Percentiles rank a stretch among this genome's conserved stretches.
These are phyloP conservation scores for Myriangium duriaei DNA, from an alignment of 2,329 filamentous ascomycete species.

Conservation along the genomic window DNA sequence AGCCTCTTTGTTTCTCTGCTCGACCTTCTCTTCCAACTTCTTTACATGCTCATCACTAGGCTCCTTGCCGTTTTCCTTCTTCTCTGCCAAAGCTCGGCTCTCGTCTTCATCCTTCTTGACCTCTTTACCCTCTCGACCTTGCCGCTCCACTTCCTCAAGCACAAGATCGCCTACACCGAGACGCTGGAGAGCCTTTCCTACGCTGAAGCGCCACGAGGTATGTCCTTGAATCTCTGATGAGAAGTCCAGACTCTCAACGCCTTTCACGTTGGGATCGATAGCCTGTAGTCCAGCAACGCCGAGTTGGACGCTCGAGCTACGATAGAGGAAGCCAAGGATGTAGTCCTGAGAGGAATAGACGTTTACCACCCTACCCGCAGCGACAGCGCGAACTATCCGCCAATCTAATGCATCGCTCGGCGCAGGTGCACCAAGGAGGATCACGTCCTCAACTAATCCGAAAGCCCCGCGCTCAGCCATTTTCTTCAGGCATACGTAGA, in stretches of 20 bases:
- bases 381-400: conserved; percentile 63
- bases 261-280: conserved; percentile 50
- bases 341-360: conserved; percentile 77
- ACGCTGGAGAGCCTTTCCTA: conserved; percentile 37
- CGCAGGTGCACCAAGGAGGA: conserved; percentile 69
- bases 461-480: conserved; percentile 70
- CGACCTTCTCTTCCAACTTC: conserved; percentile 53
- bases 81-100: conserved; percentile 26
- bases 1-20: conserved; percentile 41
- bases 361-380: conserved; percentile 73
- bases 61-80: conserved; percentile 19
- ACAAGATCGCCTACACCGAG: conserved; percentile 43
- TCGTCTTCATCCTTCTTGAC: conserved; percentile 28
- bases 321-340: conserved; percentile 76
- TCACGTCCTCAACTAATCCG: conserved; percentile 69
- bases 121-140: conserved; percentile 23
- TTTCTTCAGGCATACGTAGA: conserved; percentile 67
- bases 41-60: conserved; percentile 47
- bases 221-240: conserved; percentile 39
- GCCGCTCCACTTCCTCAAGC: conserved; percentile 31
- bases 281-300: conserved; percentile 75
- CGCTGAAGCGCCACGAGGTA: conserved; percentile 38
- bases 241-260: conserved; percentile 48
- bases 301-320: conserved; percentile 67
- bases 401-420: conserved; percentile 62